Conservation (phyloP, 1,284 basidiomycete genomes). For the Rugosomyces carneus region DNA sequence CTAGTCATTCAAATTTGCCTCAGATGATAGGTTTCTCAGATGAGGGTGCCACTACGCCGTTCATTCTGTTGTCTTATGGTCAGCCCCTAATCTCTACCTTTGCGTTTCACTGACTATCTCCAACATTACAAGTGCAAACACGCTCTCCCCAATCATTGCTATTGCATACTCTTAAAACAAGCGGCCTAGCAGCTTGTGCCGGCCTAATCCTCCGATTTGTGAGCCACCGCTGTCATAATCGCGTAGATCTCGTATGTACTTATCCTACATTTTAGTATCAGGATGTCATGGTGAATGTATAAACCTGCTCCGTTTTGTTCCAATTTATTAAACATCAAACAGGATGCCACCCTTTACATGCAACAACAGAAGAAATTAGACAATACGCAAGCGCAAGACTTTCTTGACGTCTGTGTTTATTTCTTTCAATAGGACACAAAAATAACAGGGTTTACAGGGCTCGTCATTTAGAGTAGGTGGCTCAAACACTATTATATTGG, state of each 20-base stretch:
- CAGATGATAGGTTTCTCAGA: conserved; percentile 48
- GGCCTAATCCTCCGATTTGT: conserved; percentile 34
- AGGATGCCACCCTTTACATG: conserved; percentile 44
- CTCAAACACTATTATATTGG: conserved; percentile 40
- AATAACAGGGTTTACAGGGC: conserved; percentile 24
- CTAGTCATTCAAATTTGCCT: conserved; percentile 49
- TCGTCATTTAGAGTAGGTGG: conserved; percentile 39
- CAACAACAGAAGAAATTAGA: conserved; percentile 39
- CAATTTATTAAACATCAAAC: too few species aligned
- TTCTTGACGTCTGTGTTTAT: conserved; percentile 36
- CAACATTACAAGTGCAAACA: conserved; percentile 32
- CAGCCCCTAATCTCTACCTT: neutral
- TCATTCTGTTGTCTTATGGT: conserved; percentile 47
- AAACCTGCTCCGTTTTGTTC: too few species aligned
- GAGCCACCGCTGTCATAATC: conserved; percentile 4
- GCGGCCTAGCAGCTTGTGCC: conserved; percentile 31
- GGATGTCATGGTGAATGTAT: conserved; percentile 35
- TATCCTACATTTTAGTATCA: too few species aligned
- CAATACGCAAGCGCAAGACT: conserved; percentile 42
- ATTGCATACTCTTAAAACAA: conserved; percentile 22
- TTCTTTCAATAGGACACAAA: neutral
- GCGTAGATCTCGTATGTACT: neutral
- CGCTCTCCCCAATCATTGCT: conserved; percentile 28
- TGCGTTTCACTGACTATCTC: neutral
- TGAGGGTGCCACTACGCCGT: conserved; percentile 40